These are phyloP conservation scores for Canariomyces notabilis DNA, from an alignment of 2,329 filamentous ascomycete species.

Conservation along the genomic window DNA sequence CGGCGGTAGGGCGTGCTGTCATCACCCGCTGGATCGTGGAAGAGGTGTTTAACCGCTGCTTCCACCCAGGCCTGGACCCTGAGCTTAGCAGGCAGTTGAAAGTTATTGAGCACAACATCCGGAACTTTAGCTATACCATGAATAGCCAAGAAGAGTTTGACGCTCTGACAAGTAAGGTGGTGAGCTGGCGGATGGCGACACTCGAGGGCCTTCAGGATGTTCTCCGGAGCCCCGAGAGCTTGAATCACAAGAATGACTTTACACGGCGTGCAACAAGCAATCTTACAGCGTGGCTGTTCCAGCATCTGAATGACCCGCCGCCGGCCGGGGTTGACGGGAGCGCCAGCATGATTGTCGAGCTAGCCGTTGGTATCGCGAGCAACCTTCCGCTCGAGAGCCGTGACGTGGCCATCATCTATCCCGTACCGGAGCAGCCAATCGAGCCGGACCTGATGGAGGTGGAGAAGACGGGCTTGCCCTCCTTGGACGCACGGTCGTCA, in stretches of 20 bases:
- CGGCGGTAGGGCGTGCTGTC: slow-evolving; percentile 81
- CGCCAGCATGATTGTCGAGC: slow-evolving; percentile 86
- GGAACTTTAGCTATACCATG: slow-evolving; percentile 66
- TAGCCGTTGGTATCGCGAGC: slow-evolving; percentile 77
- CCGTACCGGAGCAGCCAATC: slow-evolving; percentile 68
- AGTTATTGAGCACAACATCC: slow-evolving; percentile 80
- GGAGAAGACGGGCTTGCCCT: slow-evolving; percentile 66
- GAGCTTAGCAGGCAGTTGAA: slow-evolving; percentile 75
- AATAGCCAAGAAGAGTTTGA: slow-evolving; percentile 84
- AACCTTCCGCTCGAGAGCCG: slow-evolving; percentile 88
- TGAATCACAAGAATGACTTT: slow-evolving; percentile 62
- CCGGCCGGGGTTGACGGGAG: slow-evolving; percentile 81
- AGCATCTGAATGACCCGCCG: slow-evolving; percentile 70
- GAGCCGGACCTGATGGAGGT: slow-evolving; percentile 76
- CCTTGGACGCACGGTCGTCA: slow-evolving; percentile 44
- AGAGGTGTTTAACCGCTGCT: slow-evolving; percentile 84
- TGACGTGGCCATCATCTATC: slow-evolving; percentile 84
- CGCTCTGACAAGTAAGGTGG: slow-evolving; percentile 77
- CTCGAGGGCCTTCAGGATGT: slow-evolving; percentile 78
- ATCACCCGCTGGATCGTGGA: slow-evolving; percentile 88
- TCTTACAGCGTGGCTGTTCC: slow-evolving; percentile 64
- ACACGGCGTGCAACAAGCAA: slow-evolving; percentile 65
- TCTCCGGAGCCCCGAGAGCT: slow-evolving; percentile 60
- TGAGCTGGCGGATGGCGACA: slow-evolving; percentile 90
- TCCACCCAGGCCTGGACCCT: slow-evolving; percentile 82